Base-by-base conservation (phyloP, 768 basidiomycete species). In the Boletus coccyginus region DNA sequence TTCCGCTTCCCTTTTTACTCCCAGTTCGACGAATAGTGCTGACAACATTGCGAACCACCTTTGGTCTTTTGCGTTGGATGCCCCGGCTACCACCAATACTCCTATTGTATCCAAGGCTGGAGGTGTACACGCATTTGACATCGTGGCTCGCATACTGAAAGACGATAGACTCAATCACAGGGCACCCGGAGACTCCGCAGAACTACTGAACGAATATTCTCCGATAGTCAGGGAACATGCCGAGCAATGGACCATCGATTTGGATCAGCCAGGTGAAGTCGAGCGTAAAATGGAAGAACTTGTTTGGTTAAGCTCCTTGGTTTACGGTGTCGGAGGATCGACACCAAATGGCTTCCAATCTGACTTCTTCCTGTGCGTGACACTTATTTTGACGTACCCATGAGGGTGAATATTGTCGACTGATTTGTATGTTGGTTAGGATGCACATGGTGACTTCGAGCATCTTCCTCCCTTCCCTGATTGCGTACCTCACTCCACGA, bases 251-350 rank as follows among this genome's bases (percentile, higher is more conserved):
- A 74, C 65, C 3, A 47, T 77, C 21, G 70, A 80, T 51, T 57
- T 68, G 39, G 55, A 58, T 33, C 57, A 73, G 52, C 59, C 74
- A 42, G 58, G 72, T 27, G 73, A 77, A 57, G 61, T 83, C 8
- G 74, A 76, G n/a, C 66, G 73, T n/a, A 88, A 86, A 67, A 74
- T 86, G 24, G 83, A 85, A 59, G 87, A 90, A 62, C 62, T 90
- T 7, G 64, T 73, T 3, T 90, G 85, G 83, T 69, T 78, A 19
- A 77, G 74, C 42, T 71, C 71, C 0, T 55, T 86, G 14, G 63
- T 85, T 21, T 90, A 84, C 58, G 83, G 77, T 2, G 71, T 84
- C 19, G 79, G 77, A 10, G 85, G 82, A 4, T 82, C 77, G 74
- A 69, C 83, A 65, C 75, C 78, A 35, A 80, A 78, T 0, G 82